Evolutionary conservation across 768 basidiomycete genomes (phyloP), one percentile per base, ranked within the genome.

Genomic region (Lanmaoa pseudosensibilis): DNA sequence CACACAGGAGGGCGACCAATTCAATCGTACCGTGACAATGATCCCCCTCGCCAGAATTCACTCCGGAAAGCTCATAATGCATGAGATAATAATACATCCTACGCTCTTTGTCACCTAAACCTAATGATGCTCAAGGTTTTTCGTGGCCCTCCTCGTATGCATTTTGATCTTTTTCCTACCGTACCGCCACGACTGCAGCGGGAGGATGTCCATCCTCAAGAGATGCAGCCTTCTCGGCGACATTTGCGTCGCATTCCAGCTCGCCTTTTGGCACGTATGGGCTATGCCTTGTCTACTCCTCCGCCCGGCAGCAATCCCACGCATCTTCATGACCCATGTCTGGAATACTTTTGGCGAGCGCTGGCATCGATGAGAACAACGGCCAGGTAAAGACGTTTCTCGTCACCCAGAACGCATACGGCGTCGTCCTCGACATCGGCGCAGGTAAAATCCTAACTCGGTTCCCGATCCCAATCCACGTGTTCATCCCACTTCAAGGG

Each of bases 361-460:
- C 75, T 18, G 76, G 73, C 1, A 70, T 78, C 0, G 85, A 90
- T 60, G 73, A 73, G 44, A 72, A 69, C 49, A 71, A 68, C 0
- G 71, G 71, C 9, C 60, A 68, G 0, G 60, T 74, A 1, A 88
- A 88, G 66, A 54, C 69, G 2, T 52, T 47, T 0, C 76, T 90
- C 47, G 79, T 89, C 47, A 78, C 79, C 2, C 73, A 76, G 4
- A 69, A 85, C 54, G 85, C 87, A 1, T 57, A 70, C 8, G 88
- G 88, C 2, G 73, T 81, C 3, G 84, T 90, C 0, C 76, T 90
- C 23, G 88, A 90, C 56, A 54, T 88, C 16, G 87, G 87, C 3
- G 86, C 87, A 63, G 87, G 87, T 84, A 56, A 51, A 27, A 74
- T 50, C 5, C 21, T 12, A 45, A n/a, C 13, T 6, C 32, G 2